These are phyloP conservation scores for Candida cerambycidarum DNA, from an alignment of 805 yeast species.

Conservation along the genomic window DNA sequence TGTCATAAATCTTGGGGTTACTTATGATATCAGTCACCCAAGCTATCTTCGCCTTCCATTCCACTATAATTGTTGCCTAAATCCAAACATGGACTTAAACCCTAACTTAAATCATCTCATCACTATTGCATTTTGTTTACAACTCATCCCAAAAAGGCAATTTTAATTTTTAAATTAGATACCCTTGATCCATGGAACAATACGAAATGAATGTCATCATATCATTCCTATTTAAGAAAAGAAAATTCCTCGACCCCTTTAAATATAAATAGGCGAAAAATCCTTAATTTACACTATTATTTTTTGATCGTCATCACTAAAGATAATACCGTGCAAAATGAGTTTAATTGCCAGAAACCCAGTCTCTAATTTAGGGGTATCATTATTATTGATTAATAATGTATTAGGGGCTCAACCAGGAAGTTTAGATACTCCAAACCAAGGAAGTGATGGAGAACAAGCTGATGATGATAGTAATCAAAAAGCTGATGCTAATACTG, in stretches of 20 bases:
- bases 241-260: neutral
- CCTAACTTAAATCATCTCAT: too few relatives aligned
- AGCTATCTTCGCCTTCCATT: too few relatives aligned
- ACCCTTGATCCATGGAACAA: neutral
- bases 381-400: neutral
- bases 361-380: neutral
- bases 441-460: slow-evolving; percentile 3
- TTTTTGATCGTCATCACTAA: neutral
- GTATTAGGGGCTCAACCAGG: slow-evolving; percentile 13
- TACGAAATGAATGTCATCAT: neutral
- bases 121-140: neutral
- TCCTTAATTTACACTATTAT: neutral
- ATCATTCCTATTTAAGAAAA: neutral
- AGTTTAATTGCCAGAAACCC: slow-evolving; percentile 7
- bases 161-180: neutral
- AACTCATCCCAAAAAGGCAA: slow-evolving; percentile 1
- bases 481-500: slow-evolving; percentile 5
- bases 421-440: slow-evolving; percentile 13
- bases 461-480: slow-evolving; percentile 1
- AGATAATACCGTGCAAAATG: neutral
- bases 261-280: slow-evolving; percentile 2
- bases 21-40: too few relatives aligned
- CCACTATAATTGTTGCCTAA: too few relatives aligned
- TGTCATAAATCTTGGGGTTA: too few relatives aligned
- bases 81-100: too few relatives aligned